These are phyloP conservation scores for Zygosaccharomyces siamensis DNA, from an alignment of 805 yeast genomes.

Conservation along the genomic window DNA sequence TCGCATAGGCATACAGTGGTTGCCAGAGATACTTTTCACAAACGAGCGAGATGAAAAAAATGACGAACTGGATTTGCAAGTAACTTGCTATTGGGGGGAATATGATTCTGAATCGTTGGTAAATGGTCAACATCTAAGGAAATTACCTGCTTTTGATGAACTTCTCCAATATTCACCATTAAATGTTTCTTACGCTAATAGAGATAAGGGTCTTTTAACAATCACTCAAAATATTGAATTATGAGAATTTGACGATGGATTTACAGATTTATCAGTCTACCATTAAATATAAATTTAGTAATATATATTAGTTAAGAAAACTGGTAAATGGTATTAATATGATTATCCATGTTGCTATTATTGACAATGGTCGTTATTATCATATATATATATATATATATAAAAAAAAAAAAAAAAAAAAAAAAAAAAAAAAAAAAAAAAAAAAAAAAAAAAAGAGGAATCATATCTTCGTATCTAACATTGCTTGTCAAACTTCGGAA, in stretches of 20 bases:
- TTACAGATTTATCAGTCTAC: too few relatives aligned
- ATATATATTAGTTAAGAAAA: background rate
- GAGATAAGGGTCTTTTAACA: conserved; percentile 63
- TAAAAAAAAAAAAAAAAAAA: background rate
- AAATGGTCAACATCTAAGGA: conserved; percentile 38
- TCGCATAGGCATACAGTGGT: conserved; percentile 70
- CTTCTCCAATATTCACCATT: conserved; percentile 61
- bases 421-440: background rate
- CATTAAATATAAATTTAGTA: background rate
- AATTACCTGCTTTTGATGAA: conserved; percentile 70
- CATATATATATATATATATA: background rate
- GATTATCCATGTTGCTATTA: background rate
- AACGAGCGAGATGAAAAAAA: conserved; percentile 31
- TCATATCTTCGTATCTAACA: background rate
- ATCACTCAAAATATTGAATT: conserved; percentile 45
- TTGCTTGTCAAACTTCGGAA: background rate
- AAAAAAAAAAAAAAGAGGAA: background rate
- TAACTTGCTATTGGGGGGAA: conserved; percentile 79
- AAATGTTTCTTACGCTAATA: conserved; percentile 60
- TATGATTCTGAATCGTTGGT: conserved; percentile 43
- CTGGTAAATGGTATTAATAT: background rate
- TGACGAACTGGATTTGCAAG: conserved; percentile 47
- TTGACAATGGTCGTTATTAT: background rate
- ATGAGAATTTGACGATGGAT: too few relatives aligned
- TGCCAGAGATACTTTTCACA: conserved; percentile 49